Base-by-base conservation (phyloP, 768 basidiomycete genomes). In the Tulasnella sp. region DNA sequence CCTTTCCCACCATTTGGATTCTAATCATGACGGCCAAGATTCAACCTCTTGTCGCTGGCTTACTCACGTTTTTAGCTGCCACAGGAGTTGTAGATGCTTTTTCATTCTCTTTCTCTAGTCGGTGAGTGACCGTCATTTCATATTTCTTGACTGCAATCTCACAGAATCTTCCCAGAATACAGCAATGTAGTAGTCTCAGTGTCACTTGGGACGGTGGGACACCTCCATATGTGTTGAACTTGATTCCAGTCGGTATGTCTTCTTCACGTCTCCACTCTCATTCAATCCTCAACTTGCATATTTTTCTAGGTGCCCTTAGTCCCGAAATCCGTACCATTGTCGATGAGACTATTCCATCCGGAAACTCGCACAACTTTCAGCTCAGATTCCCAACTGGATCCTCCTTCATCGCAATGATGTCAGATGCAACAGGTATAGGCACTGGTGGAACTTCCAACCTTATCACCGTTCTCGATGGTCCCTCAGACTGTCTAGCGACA, bases 371-470 rank as follows among this genome's bases (percentile, higher is more conserved):
- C 43, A 45, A 33, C 19, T 56, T 56, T 43, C 40, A 53, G 19
- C 53, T 56, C 31, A 37, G 37, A 15, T 56, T 41, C 32, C 53
- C 53, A 15, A 37, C 54, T 22, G 31, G 42, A 16, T 56, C 55
- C 12, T 7, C 20, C 8, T 56, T 56, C 47, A 41, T 56, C 5
- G 54, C 54, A 13, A 41, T 56, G 25, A 37, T 56, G 40, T 45
- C 55, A 4, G 54, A 56, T 39, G 51, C 53, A 4, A 56, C 53
- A 16, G 53, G 53, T 4, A 9, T 56, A 32, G 54, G 53, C 7
- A 56, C 53, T n/a, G 54, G 54, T 34, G 54, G 54, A 9, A 56
- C 54, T 24, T 51, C 48, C n/a, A 29, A 43, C 16, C 48, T 51
- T 41, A 48, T 55, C 37, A 9, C 37, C 32, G 54, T 48, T 31